Percentiles rank a stretch among this genome's conserved stretches.
These are phyloP conservation scores for Oehlia diaphana DNA, from an alignment of 192 early-diverging fungal genomes.

Conservation along the genomic window DNA sequence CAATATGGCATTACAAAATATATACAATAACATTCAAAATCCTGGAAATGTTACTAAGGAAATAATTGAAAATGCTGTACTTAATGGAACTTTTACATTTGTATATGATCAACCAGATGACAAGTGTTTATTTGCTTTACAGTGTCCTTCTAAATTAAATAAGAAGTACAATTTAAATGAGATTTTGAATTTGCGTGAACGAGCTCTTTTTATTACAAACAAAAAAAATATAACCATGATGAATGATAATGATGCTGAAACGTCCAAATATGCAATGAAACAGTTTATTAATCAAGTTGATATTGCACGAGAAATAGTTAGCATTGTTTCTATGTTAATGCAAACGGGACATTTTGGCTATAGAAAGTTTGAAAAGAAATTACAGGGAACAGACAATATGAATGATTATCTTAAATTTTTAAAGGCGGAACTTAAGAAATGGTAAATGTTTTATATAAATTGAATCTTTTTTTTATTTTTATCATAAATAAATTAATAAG, in stretches of 20 bases:
- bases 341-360: not conserved
- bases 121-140: conserved; percentile 12
- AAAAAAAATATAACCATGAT: not conserved
- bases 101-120: not conserved
- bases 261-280: not conserved
- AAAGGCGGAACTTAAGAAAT: not conserved
- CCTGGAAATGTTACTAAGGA: conserved; percentile 23
- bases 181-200: conserved; percentile 26
- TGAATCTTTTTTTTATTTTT: not conserved
- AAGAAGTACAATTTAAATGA: not conserved
- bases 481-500: not conserved
- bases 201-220: conserved; percentile 24
- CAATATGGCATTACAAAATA: conserved; percentile 17
- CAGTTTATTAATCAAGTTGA: not conserved
- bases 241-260: not conserved
- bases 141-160: not conserved
- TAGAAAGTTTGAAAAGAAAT: not conserved
- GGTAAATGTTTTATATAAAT: not conserved
- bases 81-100: conserved; percentile 20
- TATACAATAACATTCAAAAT: conserved; percentile 19
- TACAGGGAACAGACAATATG: not conserved
- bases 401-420: not conserved
- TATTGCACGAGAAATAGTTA: not conserved
- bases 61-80: conserved; percentile 24
- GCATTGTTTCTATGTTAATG: not conserved